Base-by-base conservation (phyloP, 2,329 filamentous ascomycete species). In the Emericellopsis cladophorae region DNA sequence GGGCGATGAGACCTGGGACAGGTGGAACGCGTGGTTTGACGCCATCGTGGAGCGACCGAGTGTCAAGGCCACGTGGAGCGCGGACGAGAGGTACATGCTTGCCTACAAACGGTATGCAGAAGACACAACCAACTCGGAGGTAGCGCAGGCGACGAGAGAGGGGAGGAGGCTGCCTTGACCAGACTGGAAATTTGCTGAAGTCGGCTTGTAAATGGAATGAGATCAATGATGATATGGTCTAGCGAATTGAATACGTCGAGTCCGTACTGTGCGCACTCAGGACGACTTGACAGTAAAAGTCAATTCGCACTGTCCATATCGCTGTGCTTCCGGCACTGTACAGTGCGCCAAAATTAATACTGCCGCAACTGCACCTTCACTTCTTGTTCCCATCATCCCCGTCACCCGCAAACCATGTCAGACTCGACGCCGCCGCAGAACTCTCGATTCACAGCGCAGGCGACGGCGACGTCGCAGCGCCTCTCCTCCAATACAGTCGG, bases 401-500 rank as follows among this genome's bases (percentile, higher is more conserved):
- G 10, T 21, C 15, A 29, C 22, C 26, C 29, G 15, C 24, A 29
- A 15, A 32, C 36, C 42, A 70, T 70, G 66, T 60, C 68, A 16
- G 60, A 66, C 44, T 15, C 32, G 9, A 35, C 32, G 32, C 32
- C 32, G 5, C n/a, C 32, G n/a, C 32, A 35, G 32, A 35, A 15
- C n/a, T 15, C 32, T 4, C 78, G 82, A 46, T 95, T 94, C 61
- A 81, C 80, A 2, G 70, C 81, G 34, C 84, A 43, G 54, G 81
- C 79, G 47, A 72, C 81, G 49, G 84, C 84, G 1, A 84, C 85
- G 2, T 78, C 90, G 58, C 81, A 95, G 54, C 71, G 87, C 12
- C 72, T 95, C 37, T 90, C 90, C 45, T 85, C 79, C 41, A 80
- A 87, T 54, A 94, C 87, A 0, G 88, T 95, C 49, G 92, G 92